Conservation (phyloP, 306 rosid species). For the Rubus parviflorus region DNA sequence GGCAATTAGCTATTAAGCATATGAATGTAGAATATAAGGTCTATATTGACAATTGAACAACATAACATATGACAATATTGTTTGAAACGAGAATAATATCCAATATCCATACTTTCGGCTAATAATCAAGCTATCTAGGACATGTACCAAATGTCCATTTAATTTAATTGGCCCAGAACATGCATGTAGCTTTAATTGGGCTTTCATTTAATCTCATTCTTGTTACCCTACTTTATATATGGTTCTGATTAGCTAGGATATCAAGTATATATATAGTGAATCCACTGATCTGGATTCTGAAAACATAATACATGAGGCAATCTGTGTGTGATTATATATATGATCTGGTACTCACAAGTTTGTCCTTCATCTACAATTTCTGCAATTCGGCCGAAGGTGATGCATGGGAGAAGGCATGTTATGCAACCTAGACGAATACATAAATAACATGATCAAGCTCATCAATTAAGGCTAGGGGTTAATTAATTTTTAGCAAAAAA, state of each 20-base stretch:
- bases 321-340: background rate
- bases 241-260: no score
- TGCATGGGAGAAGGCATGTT: slow-evolving; percentile 25
- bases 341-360: slow-evolving; percentile 14
- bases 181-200: no score
- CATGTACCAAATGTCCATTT: background rate
- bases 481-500: background rate
- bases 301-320: background rate
- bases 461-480: background rate
- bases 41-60: no score
- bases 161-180: background rate
- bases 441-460: background rate
- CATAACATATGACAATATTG: no score
- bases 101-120: no score
- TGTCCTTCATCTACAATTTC: slow-evolving; percentile 29
- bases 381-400: slow-evolving; percentile 31
- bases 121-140: no score
- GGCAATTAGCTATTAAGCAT: no score
- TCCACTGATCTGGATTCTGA: background rate
- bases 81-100: no score
- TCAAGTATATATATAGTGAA: background rate
- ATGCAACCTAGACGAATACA: slow-evolving; percentile 23
- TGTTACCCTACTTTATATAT: no score
- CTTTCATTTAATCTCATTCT: background rate
- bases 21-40: no score